Evolutionary conservation across 2,329 filamentous ascomycete genomes (phyloP), one percentile per base, ranked within the genome.

Genomic region (Trichoderma afroharzianum): DNA sequence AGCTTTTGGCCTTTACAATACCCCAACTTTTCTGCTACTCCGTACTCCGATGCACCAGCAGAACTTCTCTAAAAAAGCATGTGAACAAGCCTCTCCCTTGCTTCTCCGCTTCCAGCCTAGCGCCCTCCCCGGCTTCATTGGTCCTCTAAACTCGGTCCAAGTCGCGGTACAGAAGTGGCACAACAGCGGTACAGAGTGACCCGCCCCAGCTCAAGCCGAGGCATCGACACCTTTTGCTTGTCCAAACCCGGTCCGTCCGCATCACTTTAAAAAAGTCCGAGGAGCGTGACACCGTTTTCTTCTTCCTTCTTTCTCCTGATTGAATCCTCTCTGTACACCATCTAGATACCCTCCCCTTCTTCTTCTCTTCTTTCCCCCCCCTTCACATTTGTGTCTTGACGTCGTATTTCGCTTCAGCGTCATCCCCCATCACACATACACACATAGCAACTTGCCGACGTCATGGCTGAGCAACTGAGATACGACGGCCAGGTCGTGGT

Each of bases 401-500:
- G 39, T 43, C 15, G 39, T 43, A 43, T n/a, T 43, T 8, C 39
- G 7, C 39, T 43, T 43, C 53, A 59, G 18, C 50, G 14, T 50
- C 64, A 43, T 6, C 3, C 6, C 36, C 24, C 36, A 53, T 9
- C 21, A 63, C 28, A 70, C 21, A 64, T n/a, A 70, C 43, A 58
- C 73, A 76, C 67, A n/a, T n/a, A 63, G 73, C 58, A 72, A 50
- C 1, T 5, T 32, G 26, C 62, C 66, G 57, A 72, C 79, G 82
- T 74, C 87, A 92, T 91, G 90, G 85, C 84, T 74, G 83, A 83
- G 71, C 88, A 92, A 82, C 85, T 97, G 79, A 89, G 94, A 80
- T 97, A 90, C 82, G 94, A 97, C 83, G 91, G 90, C 83, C 93
- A 95, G 85, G 93, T 92, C 77, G 91, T 94, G 79, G 92, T 95